Conservation (phyloP, 345 rosid genomes). For the Hirschfeldia incana region DNA sequence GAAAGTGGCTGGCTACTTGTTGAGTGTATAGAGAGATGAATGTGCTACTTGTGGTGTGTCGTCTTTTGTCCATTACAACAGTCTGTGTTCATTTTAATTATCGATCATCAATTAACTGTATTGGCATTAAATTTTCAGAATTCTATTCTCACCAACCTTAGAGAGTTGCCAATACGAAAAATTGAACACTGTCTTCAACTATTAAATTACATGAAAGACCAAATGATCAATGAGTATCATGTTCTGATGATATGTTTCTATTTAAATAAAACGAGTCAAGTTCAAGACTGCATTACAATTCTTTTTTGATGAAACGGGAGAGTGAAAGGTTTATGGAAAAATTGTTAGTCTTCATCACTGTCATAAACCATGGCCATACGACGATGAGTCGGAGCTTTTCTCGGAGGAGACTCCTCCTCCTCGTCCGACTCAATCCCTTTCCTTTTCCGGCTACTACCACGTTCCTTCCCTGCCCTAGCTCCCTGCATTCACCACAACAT, state of each 20-base stretch:
- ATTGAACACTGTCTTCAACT: no score
- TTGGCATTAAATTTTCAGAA: no score
- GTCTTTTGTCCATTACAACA: background rate
- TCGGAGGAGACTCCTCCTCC: conserved; percentile 85
- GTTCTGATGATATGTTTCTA: no score
- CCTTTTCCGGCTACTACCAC: conserved; percentile 62
- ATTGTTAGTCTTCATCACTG: conserved; percentile 73
- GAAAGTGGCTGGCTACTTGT: conserved; percentile 15
- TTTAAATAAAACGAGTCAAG: no score
- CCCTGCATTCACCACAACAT: conserved; percentile 47
- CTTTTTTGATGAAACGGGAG: background rate
- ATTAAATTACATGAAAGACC: no score
- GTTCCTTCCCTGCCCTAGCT: conserved; percentile 54
- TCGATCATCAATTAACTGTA: background rate
- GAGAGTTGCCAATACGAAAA: no score
- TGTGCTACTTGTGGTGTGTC: conserved; percentile 38
- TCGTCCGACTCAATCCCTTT: conserved; percentile 87
- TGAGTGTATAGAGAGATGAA: conserved; percentile 26
- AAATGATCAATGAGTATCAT: no score
- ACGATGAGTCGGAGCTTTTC: conserved; percentile 71
- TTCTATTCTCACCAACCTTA: no score
- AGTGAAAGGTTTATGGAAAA: background rate
- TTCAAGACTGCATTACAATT: background rate
- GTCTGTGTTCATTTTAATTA: background rate
- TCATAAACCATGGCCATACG: conserved; percentile 87